Base-by-base conservation (phyloP, 78 protist genomes). In the Tieghemostelium lacteum region DNA sequence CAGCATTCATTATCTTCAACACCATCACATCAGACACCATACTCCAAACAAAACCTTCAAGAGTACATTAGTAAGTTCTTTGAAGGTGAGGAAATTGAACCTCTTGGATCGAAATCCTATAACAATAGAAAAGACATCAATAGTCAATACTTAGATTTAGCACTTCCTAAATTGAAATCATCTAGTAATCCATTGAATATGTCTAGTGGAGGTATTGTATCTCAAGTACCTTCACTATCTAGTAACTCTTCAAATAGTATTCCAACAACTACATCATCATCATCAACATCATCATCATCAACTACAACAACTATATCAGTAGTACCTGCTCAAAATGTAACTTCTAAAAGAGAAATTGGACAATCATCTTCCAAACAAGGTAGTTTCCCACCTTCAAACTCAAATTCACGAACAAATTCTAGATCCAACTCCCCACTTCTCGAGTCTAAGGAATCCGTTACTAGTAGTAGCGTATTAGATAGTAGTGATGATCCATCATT, bases 61-160 rank as follows among this genome's bases (percentile, higher is more conserved):
- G 93, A 88, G 39, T 70, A 58, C 16, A 61, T 88, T 1, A 50
- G 71, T 0, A 88, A 88, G 28, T 88, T 74, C 70, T 69, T 88
- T 52, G 93, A 88, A 26, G 93, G 76, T 20, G 75, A 75, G 34
- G 83, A 73, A 58, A 75, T 77, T 40, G 75, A 60, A 4, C 57
- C 83, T 1, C 20, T 72, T 49, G 73, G 61, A 5, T 14, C 49
- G 54, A 42, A n/a, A n/a, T n/a, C n/a, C n/a, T n/a, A n/a, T n/a
- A 49, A 72, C 34, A 20, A 19, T 72, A 39, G 36, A 10, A 42
- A 31, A 29, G 37, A 19, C 34, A n/a, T n/a, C n/a, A 75, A 88
- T 52, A 57, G 72, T 19, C 93, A 88, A 45, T 88, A 88, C 55
- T 62, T 88, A 12, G 93, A 88, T 75, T 72, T 88, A 6, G 93